Evolutionary conservation across 2,329 filamentous ascomycete genomes (phyloP), one percentile per base, ranked within the genome.

Genomic region (Hymenoscyphus occultus): DNA sequence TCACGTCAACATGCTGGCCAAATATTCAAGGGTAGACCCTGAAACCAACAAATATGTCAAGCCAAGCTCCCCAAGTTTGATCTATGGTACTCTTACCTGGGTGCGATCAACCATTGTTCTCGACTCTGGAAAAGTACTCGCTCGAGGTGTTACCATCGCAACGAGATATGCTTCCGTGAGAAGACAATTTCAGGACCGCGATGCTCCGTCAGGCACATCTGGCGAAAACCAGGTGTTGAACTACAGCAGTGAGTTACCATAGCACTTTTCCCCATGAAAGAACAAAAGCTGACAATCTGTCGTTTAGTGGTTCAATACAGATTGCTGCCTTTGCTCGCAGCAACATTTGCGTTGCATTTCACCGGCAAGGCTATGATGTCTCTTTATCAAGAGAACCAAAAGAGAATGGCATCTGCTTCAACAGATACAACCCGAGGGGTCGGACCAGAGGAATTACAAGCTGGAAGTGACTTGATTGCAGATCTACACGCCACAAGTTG

Each of bases 401-500:
- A 85, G 76, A 85, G 83, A 67, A 90, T 91, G 84, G 75, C 79
- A 60, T 73, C 77, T 63, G 74, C 78, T 64, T 78, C 77, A 72
- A 60, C 59, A 19, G 77, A 79, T 64, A 74, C 77, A 0, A 79
- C 78, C 59, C 82, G 89, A 35, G 84, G 83, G 5, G 83, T 88
- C 32, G 88, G 88, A 0, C 89, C 89, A 0, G 89, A 92, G 74
- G 87, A 91, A 76, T 82, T 86, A 2, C 82, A 84, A 63, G 82
- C 86, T 1, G 87, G 87, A 51, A 87, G 86, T 48, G 88, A 91
- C 67, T 79, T 89, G 39, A 80, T 93, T 39, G 89, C 90, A 0
- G 90, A 92, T 74, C 79, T 93, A 57, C 90, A 93, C 76, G 89
- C 90, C 60, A 90, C 89, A 1, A 92, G 90, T 3, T 92, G 89